Evolutionary conservation across 345 rosid species (phyloP), one percentile per base, ranked within the genome.

Genomic region (Gossypium rotundifolium): DNA sequence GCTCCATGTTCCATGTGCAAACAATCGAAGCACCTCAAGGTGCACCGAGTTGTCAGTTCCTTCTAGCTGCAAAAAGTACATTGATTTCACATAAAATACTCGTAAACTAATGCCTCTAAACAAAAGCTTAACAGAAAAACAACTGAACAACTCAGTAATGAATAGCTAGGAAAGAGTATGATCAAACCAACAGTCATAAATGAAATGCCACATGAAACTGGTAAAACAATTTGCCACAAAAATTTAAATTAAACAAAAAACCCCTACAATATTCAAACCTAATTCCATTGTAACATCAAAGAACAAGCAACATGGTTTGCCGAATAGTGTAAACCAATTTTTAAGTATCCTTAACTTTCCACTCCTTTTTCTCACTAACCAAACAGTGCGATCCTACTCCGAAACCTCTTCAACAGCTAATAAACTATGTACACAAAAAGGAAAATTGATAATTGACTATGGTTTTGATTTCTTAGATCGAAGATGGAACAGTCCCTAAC

Each of bases 1-100:
- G 75, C 83, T 86, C 98, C 98, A 93, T 11, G 94, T 95, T 65
- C 99, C 98, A 70, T 91, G 91, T 2, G 96, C 92, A 83, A 91
- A 95, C 88, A 93, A 79, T 10, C 88, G 85, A 64, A 95, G 92
- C 46, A 93, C 29, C 74, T 89, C 87, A 20, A 90, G 84, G 77
- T 84, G 80, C 3, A 68, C 52, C 25, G 94, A 85, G 80, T 81
- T 79, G 66, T 87, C 90, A 51, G 85, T 82, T 79, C 96, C 96
- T 88, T 86, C 85, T 70, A 95, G 98, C 99, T 95, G 93, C 89
- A 33, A 84, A 46, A 51, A 52, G 42, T 25, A 61, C 2, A 59
- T 23, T 9, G 65, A 60, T 53, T 38, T 73, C 58, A 46, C 16
- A 45, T 59, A 73, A 60, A 45, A 42, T 53, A 40, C 63, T 20